Evolutionary conservation across 1,139 yeast species (phyloP), one percentile per base, ranked within the genome.

Genomic region (Petasospora rhodanensis): DNA sequence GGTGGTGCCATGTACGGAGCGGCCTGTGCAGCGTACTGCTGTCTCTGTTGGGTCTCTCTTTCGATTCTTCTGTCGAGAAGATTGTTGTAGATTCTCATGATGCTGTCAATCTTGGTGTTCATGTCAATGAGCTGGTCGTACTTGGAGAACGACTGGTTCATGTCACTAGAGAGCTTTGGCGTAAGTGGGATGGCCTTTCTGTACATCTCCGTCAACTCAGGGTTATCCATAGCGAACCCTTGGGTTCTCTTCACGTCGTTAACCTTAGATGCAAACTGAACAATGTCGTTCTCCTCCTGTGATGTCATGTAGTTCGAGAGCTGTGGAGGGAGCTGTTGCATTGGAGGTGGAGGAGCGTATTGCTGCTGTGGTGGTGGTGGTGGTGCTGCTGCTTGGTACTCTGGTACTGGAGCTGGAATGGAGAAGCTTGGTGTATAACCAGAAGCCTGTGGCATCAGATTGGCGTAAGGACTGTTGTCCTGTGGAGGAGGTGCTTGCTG

Each of bases 21-120:
- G n/a, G n/a, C n/a, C n/a, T 32, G 35, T 7, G 40, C 28, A 5
- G 18, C 24, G n/a, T 32, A 31, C 11, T 34, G 38, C 12, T 41
- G 40, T 22, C 40, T 37, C 29, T 38, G 44, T 14, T 42, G 42
- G 3, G 41, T 40, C 38, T 49, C 54, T 18, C 44, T 43, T 48
- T 55, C 50, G 49, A 50, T 48, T 54, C 87, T 70, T 23, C 74
- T 70, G 46, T 91, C 96, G 41, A 89, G 65, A 35, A 83, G 69
- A 41, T 74, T 74, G 55, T 91, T 96, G 52, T 91, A 91, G 29
- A 82, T 68, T 41, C 83, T 69, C 49, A 81, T 74, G 20, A 87
- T 82, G 4, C 93, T 81, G 32, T 84, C 78, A 34, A 91, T 70
- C 52, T 91, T 86, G 29, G 84, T 77, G 57, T 85, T 87, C 72